Percentiles rank a stretch among this genome's conserved stretches.
phyloP scores from a whole-genome alignment of 441 rosid species.

The Croton laevigatus region DNA sequence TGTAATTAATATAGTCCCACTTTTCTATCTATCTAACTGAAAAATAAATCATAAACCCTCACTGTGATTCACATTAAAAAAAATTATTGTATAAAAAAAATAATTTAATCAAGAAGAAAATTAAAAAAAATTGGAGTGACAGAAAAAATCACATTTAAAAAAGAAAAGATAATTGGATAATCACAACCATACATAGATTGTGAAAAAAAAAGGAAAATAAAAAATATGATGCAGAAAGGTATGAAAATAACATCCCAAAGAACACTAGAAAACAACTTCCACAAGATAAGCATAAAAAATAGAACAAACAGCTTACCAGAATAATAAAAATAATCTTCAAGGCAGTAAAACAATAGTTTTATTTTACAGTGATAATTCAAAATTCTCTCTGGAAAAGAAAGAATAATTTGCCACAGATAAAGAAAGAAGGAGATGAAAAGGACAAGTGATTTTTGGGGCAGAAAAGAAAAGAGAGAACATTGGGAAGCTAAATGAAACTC shows the following conservation, averaged over 20 bases:
- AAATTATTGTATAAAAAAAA: too few relatives aligned
- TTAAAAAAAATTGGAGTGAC: not conserved
- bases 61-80: slow-evolving; percentile 3
- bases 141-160: not conserved
- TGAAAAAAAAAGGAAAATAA: not conserved
- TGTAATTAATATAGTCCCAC: slow-evolving; percentile 24
- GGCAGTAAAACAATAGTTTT: not conserved
- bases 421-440: not conserved
- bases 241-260: slow-evolving; percentile 7
- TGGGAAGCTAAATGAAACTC: slow-evolving; percentile 17
- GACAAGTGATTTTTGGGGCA: slow-evolving; percentile 3
- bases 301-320: not conserved
- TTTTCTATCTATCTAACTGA: slow-evolving; percentile 27
- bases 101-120: too few relatives aligned
- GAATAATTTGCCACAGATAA: too few relatives aligned
- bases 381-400: not conserved
- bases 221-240: slow-evolving; percentile 22
- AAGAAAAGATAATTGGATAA: not conserved
- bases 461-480: not conserved
- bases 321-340: slow-evolving; percentile 1
- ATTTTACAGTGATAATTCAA: not conserved
- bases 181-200: not conserved
- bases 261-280: slow-evolving; percentile 3
- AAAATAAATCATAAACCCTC: slow-evolving; percentile 12
- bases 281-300: slow-evolving; percentile 17